Evolutionary conservation across 257 asterid species (phyloP).

Genomic region (Solanum pimpinellifolium): DNA sequence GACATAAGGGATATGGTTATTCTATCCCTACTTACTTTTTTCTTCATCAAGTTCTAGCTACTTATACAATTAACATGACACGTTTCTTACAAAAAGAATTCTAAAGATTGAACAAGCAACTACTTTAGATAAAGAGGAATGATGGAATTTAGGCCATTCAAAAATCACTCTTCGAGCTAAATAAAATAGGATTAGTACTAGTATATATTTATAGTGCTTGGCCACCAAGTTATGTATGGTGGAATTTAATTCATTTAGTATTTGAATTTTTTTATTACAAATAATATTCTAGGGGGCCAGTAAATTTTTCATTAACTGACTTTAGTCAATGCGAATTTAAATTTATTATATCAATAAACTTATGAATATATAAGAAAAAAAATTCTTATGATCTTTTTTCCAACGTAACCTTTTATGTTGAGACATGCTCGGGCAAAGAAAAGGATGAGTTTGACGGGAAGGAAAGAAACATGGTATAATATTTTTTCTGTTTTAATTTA

Average conservation of each 20-base stretch:
- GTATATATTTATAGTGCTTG: background rate
- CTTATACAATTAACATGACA: background rate
- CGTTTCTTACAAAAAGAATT: background rate
- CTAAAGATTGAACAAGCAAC: background rate
- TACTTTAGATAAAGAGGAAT: background rate
- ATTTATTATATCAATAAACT: background rate
- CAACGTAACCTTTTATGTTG: background rate
- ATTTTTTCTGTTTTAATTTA: too few species aligned
- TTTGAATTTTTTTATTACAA: background rate
- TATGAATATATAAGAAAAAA: background rate
- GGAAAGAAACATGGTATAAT: background rate
- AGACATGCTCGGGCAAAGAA: background rate
- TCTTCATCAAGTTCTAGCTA: background rate
- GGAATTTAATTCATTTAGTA: background rate
- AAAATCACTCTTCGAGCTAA: background rate
- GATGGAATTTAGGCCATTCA: background rate
- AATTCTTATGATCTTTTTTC: background rate
- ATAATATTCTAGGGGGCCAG: background rate
- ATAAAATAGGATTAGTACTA: background rate
- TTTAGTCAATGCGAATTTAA: background rate
- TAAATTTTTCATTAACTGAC: background rate
- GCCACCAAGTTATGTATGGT: background rate
- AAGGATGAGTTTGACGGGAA: background rate
- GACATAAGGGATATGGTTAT: background rate
- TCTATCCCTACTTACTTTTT: background rate